These are phyloP conservation scores for Fusarium sublunatum DNA, from an alignment of 2,329 filamentous ascomycete genomes.

Conservation along the genomic window DNA sequence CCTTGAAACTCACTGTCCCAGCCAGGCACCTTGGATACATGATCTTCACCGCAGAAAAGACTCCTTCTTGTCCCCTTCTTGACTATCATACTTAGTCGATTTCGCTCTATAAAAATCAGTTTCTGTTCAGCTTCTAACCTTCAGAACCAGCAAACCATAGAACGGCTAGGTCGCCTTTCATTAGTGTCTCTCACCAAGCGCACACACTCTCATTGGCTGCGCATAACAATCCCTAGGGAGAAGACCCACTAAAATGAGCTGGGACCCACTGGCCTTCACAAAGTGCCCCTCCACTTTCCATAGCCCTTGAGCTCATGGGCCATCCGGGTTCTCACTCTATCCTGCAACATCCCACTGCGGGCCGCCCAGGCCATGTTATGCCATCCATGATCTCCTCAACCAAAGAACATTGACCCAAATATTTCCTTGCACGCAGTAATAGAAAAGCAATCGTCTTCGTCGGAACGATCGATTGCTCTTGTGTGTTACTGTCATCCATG, in stretches of 20 bases:
- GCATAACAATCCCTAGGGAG: conserved; percentile 2
- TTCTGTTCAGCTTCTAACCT: conserved; percentile 1
- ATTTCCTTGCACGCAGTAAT: conserved; percentile 4
- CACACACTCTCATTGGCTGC: conserved; percentile 27
- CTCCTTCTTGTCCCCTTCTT: too few relatives aligned
- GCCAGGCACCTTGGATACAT: too few relatives aligned
- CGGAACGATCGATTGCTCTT: conserved; percentile 14
- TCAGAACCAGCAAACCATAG: conserved; percentile 7
- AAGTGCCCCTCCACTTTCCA: conserved; percentile 41
- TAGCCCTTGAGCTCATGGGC: conserved; percentile 36
- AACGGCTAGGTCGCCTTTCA: not conserved
- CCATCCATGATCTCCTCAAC: conserved; percentile 17
- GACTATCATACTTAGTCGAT: too few relatives aligned
- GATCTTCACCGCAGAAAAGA: too few relatives aligned
- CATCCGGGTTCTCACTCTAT: conserved; percentile 48
- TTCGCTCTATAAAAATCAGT: not conserved
- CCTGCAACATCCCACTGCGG: conserved; percentile 36
- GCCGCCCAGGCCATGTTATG: conserved; percentile 23
- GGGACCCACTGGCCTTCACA: conserved; percentile 26
- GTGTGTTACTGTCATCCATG: conserved; percentile 13
- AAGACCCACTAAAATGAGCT: conserved; percentile 14
- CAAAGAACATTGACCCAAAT: conserved; percentile 5
- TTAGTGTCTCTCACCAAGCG: conserved; percentile 10
- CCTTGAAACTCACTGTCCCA: too few relatives aligned
- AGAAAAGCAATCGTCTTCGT: conserved; percentile 16